Evolutionary conservation across 192 early-diverging fungal species (phyloP), one percentile per base, ranked within the genome.

Genomic region (Gigaspora rosea): DNA sequence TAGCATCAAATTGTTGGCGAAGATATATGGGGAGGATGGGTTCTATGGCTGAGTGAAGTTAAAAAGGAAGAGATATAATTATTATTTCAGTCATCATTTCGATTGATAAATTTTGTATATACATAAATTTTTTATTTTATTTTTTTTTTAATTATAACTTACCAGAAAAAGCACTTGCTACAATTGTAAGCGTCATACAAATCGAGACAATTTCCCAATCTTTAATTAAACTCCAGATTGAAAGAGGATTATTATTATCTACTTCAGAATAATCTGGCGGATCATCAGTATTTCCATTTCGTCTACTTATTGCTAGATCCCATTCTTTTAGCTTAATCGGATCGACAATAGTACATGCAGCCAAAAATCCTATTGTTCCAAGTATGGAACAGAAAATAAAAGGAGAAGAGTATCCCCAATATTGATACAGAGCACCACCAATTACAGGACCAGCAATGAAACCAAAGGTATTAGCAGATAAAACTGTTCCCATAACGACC

Each of bases 401-500:
- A 20, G 92, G 92, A 11, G 91, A 87, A 13, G 83, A 81, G 22
- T 86, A 85, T 66, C 91, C 92, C 64, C 89, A 88, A n/a, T 86
- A 87, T 15, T 88, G 85, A 69, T 86, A 91, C 11, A 94, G 79
- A 50, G 85, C 78, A 10, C 90, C 92, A 50, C 92, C 93, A 11
- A 92, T 56, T 36, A 90, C 81, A 1, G 92, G 91, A 2, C 93
- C 93, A 35, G 89, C 78, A n/a, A 91, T 83, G 50, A 88, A 88
- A 4, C 93, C 93, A 15, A 94, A 75, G 13, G 90, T 88, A 41
- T 91, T 88, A 2, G 89, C 91, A 1, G 86, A 86, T 69, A 92
- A 85, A 0, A 89, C 88, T 16, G 88, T 86, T 15, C 91, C 91
- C 91, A 94, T 93, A 13, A 89, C 90, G n/a, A 87, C 78, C 22